phyloP scores from a whole-genome alignment of 345 rosid species.

The Lepidium aucheri region DNA sequence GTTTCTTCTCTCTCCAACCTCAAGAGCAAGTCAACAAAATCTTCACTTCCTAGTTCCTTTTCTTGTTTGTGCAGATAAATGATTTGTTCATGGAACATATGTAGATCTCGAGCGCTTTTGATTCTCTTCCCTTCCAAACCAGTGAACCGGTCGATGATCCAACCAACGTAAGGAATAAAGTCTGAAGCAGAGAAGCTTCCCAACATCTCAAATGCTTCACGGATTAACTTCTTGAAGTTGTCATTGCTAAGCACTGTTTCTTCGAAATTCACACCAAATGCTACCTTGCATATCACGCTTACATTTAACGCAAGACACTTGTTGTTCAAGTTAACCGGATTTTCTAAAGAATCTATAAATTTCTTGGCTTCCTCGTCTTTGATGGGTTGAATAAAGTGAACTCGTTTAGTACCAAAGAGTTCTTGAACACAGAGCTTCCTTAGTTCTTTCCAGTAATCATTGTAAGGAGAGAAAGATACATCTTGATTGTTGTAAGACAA shows the following conservation, averaged over 20 bases:
- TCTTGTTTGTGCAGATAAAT: conserved; percentile 35
- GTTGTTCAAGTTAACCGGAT: conserved; percentile 16
- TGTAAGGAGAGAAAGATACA: conserved; percentile 32
- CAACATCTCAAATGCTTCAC: conserved; percentile 25
- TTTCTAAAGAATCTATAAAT: not conserved
- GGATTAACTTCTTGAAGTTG: conserved; percentile 19
- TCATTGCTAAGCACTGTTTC: conserved; percentile 12
- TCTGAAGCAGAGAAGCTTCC: conserved; percentile 30
- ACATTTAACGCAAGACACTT: conserved; percentile 9
- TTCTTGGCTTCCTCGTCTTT: conserved; percentile 32
- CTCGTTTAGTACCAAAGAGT: conserved; percentile 27
- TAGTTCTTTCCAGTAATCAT: conserved; percentile 33
- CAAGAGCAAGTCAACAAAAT: conserved; percentile 13
- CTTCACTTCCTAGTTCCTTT: conserved; percentile 17
- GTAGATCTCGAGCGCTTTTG: conserved; percentile 22
- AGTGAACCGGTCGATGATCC: conserved; percentile 29
- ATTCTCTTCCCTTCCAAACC: conserved; percentile 20
- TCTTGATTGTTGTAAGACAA: conserved; percentile 34
- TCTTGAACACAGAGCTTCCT: conserved; percentile 28
- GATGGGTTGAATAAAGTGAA: conserved; percentile 20
- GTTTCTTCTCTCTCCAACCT: conserved; percentile 8
- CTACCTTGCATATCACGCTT: conserved; percentile 24
- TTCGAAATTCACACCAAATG: conserved; percentile 33
- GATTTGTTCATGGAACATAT: conserved; percentile 26
- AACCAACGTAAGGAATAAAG: conserved; percentile 31